Conservation (phyloP, 805 yeast species). For the Saccharomyces jurei region DNA sequence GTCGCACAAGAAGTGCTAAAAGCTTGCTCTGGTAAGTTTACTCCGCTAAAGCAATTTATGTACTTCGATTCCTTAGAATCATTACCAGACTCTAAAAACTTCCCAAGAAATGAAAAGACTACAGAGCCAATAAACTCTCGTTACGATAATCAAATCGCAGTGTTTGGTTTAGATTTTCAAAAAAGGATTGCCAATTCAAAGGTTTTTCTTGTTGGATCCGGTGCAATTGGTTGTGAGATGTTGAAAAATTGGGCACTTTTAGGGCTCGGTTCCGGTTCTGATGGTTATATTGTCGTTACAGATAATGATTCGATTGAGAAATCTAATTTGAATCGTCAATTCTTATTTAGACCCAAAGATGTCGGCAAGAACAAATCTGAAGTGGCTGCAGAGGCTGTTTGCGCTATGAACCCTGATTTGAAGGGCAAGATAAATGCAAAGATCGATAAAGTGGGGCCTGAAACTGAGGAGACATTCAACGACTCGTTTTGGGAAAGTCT, state of each 20-base stretch:
- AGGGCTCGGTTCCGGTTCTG: constrained; percentile 88
- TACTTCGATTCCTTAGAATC: constrained; percentile 93
- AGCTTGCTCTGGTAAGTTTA: constrained; percentile 89
- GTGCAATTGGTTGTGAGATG: constrained; percentile 99
- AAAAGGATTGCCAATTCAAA: constrained; percentile 64
- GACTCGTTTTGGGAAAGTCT: constrained; percentile 77
- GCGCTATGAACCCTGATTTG: constrained; percentile 77
- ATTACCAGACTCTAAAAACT: constrained; percentile 54
- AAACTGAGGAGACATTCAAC: constrained; percentile 79
- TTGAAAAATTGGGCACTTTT: constrained; percentile 95
- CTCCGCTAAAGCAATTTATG: constrained; percentile 86
- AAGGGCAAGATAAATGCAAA: constrained; percentile 65
- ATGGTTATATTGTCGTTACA: constrained; percentile 77
- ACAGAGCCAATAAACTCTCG: constrained; percentile 73
- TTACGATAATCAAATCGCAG: constrained; percentile 93
- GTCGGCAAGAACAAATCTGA: constrained; percentile 89
- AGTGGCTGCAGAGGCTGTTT: constrained; percentile 80
- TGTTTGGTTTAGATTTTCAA: constrained; percentile 76
- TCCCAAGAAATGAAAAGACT: constrained; percentile 58
- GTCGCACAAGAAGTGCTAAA: constrained; percentile 95
- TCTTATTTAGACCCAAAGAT: constrained; percentile 87
- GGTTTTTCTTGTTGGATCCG: constrained; percentile 90
- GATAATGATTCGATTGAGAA: constrained; percentile 94
- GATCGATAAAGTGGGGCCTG: constrained; percentile 87
- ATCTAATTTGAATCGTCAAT: constrained; percentile 93